Evolutionary conservation across 495 filamentous ascomycete genomes (phyloP), one percentile per base, ranked within the genome.

Genomic region (Stereocaulon alpinum): DNA sequence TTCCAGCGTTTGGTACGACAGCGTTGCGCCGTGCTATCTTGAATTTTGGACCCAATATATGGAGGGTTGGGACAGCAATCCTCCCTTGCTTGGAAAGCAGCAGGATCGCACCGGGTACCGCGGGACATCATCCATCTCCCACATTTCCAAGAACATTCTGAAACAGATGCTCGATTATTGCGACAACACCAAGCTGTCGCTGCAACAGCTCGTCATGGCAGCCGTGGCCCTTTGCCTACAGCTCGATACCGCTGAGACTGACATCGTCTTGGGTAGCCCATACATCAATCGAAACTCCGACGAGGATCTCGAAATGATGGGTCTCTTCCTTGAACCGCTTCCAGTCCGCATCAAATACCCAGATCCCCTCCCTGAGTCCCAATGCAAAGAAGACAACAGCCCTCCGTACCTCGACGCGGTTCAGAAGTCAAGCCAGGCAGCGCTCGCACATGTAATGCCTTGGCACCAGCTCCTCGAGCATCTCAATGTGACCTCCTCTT

Each of bases 311-410:
- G 52, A 66, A 7, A 62, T 55, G 12, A 61, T 71, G 32, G 70
- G 70, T 2, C 62, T 72, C 0, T 74, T 72, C 54, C 66, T 74
- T 5, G 68, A 72, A 45, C 69, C 67, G 1, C 47, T 74, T 2
- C 70, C 71, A 0, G 60, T 74, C 15, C 68, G 71, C 7, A 63
- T 74, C n/a, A 30, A 40, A 10, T 70, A 34, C 11, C n/a, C n/a
- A n/a, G n/a, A n/a, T n/a, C n/a, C n/a, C n/a, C n/a, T n/a, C n/a
- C n/a, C n/a, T n/a, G n/a, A 7, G 12, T 29, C 48, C 24, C 7
- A 24, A 17, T 4, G 11, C 48, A 11, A 34, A n/a, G n/a, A n/a
- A n/a, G n/a, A 11, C 27, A 2, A 14, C 7, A 34, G 27, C 18
- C 30, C 22, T 22, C 17, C 48, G 24, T 34, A n/a, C 27, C 27